Evolutionary conservation across 2,329 filamentous ascomycete species (phyloP).

Genomic region (Penicillium olsonii): DNA sequence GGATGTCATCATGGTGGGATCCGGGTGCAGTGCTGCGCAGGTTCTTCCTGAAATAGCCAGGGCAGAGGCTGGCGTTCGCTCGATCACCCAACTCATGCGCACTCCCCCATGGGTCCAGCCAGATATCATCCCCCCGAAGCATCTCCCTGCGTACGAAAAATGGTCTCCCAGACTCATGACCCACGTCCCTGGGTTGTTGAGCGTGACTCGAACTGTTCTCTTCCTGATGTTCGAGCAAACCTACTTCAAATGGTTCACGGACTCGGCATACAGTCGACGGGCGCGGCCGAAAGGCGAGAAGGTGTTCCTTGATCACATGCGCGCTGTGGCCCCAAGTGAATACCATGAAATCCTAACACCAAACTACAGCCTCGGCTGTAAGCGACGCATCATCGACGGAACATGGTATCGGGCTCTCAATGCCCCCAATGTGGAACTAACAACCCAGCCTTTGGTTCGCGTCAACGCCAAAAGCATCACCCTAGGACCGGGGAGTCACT

Average conservation of each 20-base stretch:
- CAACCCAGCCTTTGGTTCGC: constrained; percentile 51
- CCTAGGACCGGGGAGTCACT: constrained; percentile 52
- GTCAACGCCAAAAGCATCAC: constrained; percentile 53
- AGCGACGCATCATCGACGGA: constrained; percentile 62
- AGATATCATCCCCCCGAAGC: constrained; percentile 37
- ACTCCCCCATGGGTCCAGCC: constrained; percentile 60
- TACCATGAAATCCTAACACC: constrained; percentile 65
- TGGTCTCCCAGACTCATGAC: constrained; percentile 50
- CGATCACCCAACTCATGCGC: constrained; percentile 61
- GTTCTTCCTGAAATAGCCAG: constrained; percentile 55
- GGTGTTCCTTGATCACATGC: constrained; percentile 51
- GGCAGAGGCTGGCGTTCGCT: constrained; percentile 52
- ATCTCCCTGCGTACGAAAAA: constrained; percentile 48
- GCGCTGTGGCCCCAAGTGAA: constrained; percentile 54
- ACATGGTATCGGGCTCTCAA: constrained; percentile 58
- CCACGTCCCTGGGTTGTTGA: constrained; percentile 54
- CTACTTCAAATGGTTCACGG: constrained; percentile 20
- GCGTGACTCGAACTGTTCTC: constrained; percentile 46
- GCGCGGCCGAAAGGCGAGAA: constrained; percentile 44
- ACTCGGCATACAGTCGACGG: constrained; percentile 36
- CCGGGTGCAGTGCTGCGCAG: constrained; percentile 60
- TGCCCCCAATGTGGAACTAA: constrained; percentile 56
- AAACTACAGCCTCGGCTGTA: constrained; percentile 64
- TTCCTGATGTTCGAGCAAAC: constrained; percentile 39
- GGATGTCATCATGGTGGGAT: constrained; percentile 59